Evolutionary conservation across 768 basidiomycete genomes (phyloP), one percentile per base, ranked within the genome.

Genomic region (Naganishia friedmannii): DNA sequence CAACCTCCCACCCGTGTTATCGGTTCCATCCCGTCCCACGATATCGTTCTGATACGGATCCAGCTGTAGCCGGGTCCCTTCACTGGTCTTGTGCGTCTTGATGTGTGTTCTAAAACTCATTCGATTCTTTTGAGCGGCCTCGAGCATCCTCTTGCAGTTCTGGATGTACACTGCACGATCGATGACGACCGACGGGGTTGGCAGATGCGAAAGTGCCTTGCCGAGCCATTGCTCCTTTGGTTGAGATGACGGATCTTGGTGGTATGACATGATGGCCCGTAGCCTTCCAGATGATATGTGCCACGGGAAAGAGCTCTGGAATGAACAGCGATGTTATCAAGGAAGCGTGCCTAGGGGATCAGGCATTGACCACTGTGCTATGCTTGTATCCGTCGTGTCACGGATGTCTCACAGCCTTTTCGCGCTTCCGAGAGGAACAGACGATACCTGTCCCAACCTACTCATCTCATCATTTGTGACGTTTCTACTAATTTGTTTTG

Each of bases 41-140:
- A 21, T 21, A n/a, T 55, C 85, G 85, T 51, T 82, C 84, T 66
- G 53, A 28, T 78, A 77, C 7, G 89, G 87, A 55, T 83, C 75
- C 2, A 92, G 84, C 76, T 92, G 91, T 28, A 92, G 79, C 72
- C 83, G 83, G 12, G 88, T 86, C 28, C 91, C 92, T 78, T 93
- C 91, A 10, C 83, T 81, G 0, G 91, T 92, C 90, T 90, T 73
- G 68, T 72, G 77, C 7, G 78, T 90, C 82, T 93, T 94, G 65
- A 93, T 84, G 79, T 93, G 92, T 4, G 88, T 90, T 57, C 92
- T 84, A 79, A 93, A 93, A 10, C 76, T 83, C 19, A 89, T 87
- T 1, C 87, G 88, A 85, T 88, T 89, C 31, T 84, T 83, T 67
- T 83, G 84, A 17, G 89, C 86, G 51, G 86, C 87, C 58, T 83